Evolutionary conservation across 306 rosid species (phyloP).

Genomic region (Macrotyloma uniflorum): DNA sequence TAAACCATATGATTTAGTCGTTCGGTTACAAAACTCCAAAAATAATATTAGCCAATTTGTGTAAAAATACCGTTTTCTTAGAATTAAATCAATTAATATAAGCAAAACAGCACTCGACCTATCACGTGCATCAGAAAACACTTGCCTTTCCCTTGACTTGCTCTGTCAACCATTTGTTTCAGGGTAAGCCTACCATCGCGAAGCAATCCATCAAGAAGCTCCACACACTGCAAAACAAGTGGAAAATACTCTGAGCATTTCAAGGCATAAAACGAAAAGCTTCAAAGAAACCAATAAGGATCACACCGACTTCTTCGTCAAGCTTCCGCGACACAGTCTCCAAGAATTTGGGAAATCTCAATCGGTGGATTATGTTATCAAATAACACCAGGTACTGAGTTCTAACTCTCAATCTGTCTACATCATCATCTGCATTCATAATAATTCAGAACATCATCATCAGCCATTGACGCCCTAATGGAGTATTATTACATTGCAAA

Average conservation of each 20-base stretch:
- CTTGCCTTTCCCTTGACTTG: slow-evolving; percentile 63
- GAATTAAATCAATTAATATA: not conserved
- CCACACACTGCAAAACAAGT: slow-evolving; percentile 58
- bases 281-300: slow-evolving; percentile 11
- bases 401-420: slow-evolving; percentile 39
- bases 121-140: slow-evolving; percentile 24
- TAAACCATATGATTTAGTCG: slow-evolving; percentile 2
- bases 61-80: not conserved
- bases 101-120: not conserved
- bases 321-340: slow-evolving; percentile 57
- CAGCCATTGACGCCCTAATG: slow-evolving; percentile 6
- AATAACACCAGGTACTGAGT: slow-evolving; percentile 66
- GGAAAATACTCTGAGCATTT: slow-evolving; percentile 6
- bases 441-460: not conserved
- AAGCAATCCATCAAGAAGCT: slow-evolving; percentile 78
- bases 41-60: not conserved
- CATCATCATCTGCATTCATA: slow-evolving; percentile 47
- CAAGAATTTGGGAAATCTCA: slow-evolving; percentile 81
- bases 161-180: slow-evolving; percentile 74
- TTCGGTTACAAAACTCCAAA: not conserved
- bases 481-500: slow-evolving; percentile 1
- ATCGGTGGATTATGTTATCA: slow-evolving; percentile 76
- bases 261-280: slow-evolving; percentile 26
- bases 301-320: slow-evolving; percentile 59
- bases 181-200: slow-evolving; percentile 82